These are phyloP conservation scores for Abrus precatorius DNA, from an alignment of 306 rosid genomes.

Conservation along the genomic window DNA sequence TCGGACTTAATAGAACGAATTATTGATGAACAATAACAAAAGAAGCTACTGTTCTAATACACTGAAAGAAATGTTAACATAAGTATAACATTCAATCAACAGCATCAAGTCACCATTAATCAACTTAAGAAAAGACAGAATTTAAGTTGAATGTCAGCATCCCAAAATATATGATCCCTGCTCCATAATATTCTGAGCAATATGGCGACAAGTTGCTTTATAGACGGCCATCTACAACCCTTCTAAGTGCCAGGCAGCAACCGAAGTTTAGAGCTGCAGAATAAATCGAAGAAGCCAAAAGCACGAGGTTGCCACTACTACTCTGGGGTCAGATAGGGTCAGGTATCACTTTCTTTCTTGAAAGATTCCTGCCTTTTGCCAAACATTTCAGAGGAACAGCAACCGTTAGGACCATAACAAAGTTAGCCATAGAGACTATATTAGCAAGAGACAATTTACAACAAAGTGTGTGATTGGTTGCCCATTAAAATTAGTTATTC, in stretches of 20 bases:
- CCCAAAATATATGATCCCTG: neutral
- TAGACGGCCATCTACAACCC: neutral
- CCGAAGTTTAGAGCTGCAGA: neutral
- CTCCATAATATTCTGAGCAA: neutral
- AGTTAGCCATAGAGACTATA: neutral
- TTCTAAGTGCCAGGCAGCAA: neutral
- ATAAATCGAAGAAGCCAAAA: neutral
- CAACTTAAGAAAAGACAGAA: neutral
- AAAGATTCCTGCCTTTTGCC: neutral
- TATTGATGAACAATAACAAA: neutral
- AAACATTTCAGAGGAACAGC: neutral
- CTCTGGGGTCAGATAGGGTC: neutral
- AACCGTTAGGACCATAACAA: neutral
- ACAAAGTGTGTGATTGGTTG: neutral
- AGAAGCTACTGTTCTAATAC: neutral
- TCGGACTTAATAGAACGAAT: neutral
- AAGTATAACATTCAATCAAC: neutral
- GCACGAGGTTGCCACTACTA: constrained; percentile 3
- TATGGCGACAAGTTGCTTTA: neutral
- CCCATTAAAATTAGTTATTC: too few relatives aligned
- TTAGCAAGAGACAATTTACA: neutral
- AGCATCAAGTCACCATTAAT: neutral
- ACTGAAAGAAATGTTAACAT: neutral
- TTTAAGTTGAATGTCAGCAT: neutral
- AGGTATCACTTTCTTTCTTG: constrained; percentile 1